A percentile compares a stretch with the other conserved stretches of the same genome.
phyloP scores from a whole-genome alignment of 352 stramenopile species.

The Saprolegnia parasitica region DNA sequence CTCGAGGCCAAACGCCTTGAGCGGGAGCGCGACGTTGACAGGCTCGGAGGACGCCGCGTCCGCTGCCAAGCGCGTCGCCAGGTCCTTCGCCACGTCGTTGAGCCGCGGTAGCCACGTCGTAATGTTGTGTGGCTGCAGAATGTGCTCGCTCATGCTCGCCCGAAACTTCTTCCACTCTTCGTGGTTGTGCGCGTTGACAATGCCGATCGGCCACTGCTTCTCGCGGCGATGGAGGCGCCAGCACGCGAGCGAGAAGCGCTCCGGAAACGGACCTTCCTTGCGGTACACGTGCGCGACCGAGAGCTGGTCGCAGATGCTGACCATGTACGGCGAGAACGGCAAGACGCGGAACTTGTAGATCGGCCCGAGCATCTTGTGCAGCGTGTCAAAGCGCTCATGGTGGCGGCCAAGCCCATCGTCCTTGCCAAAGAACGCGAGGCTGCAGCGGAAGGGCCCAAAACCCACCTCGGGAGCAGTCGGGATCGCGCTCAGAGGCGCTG shows the following conservation, averaged over 20 bases:
- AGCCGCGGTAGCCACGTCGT: neutral
- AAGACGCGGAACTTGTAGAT: neutral
- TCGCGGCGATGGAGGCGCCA: neutral
- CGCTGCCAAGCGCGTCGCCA: neutral
- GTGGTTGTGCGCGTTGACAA: neutral
- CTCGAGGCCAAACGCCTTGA: slow-evolving; percentile 4
- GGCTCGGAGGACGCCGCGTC: neutral
- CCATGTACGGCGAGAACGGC: neutral
- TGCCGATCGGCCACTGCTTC: neutral
- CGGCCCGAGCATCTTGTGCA: neutral
- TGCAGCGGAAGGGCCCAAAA: neutral
- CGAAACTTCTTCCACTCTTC: slow-evolving; percentile 5
- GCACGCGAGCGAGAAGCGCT: neutral
- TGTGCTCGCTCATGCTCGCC: neutral
- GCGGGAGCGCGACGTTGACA: neutral
- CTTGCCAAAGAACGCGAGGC: neutral
- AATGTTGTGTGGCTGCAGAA: slow-evolving; percentile 1
- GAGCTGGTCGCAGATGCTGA: neutral
- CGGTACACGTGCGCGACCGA: slow-evolving; percentile 2
- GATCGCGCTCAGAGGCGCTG: neutral
- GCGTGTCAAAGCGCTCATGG: neutral
- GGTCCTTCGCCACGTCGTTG: slow-evolving; percentile 4
- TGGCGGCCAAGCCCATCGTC: neutral
- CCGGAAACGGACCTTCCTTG: neutral
- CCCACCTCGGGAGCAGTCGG: neutral